Evolutionary conservation across 73 alveolate genomes (phyloP).

Genomic region (Halteria grandinella): DNA sequence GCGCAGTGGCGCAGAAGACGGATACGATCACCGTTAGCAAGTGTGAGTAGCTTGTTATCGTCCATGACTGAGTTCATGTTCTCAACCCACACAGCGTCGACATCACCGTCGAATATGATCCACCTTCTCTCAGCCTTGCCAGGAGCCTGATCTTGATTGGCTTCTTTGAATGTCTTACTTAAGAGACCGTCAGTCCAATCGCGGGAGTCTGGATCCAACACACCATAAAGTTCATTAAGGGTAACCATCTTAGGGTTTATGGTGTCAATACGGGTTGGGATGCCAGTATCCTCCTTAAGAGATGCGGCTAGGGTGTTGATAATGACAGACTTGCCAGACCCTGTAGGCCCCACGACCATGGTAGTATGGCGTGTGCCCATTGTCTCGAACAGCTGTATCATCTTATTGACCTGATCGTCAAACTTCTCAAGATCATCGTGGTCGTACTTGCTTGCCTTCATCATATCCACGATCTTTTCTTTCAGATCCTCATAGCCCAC

Average conservation of each 20-base stretch:
- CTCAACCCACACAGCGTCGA: conserved; percentile 99
- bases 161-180: conserved; percentile 83
- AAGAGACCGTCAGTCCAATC: conserved; percentile 98
- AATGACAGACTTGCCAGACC: conserved; percentile 98
- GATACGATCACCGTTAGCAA: conserved; percentile 99
- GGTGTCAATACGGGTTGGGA: conserved; percentile 65
- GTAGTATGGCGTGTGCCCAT: conserved; percentile 98
- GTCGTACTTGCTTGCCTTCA: conserved; percentile 70
- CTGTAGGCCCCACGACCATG: conserved; percentile 99
- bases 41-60: conserved; percentile 97
- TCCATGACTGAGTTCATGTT: conserved; percentile 99
- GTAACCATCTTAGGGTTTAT: conserved; percentile 93
- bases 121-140: conserved; percentile 84
- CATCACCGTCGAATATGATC: conserved; percentile 99
- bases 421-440: conserved; percentile 71
- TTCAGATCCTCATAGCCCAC: conserved; percentile 91
- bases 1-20: conserved; percentile 93
- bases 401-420: conserved; percentile 95
- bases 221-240: conserved; percentile 81
- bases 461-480: conserved; percentile 86
- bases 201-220: conserved; percentile 89
- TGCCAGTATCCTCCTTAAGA: conserved; percentile 59
- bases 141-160: conserved; percentile 74
- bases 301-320: conserved; percentile 88
- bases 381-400: conserved; percentile 97